Evolutionary conservation across 148 eudicot genomes (phyloP), one percentile per base, ranked within the genome.

Genomic region (Spergularia bocconei): DNA sequence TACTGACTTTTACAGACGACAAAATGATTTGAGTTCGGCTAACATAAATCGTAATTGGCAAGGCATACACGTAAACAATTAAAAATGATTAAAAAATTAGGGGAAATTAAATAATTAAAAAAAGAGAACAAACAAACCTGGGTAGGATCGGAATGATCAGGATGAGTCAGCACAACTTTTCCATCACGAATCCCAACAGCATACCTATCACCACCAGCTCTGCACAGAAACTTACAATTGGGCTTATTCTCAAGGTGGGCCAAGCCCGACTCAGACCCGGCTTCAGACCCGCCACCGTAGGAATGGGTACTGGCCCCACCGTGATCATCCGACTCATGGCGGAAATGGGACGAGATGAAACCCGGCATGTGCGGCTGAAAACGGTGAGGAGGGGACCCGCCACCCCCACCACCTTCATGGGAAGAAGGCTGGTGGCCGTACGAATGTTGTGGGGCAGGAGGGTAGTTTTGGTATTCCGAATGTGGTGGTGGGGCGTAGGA

Each of bases 121-220:
- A 25, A 19, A 17, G 29, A 2, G 44, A 14, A 15, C 8, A 7
- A 39, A 29, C 61, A 71, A 72, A 91, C 97, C 77, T 93, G 98
- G 56, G 69, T 76, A 21, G 79, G 92, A 73, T 93, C 98, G 47
- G 79, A 81, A 19, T 87, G 85, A 71, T 93, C 75, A 52, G 93
- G 69, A 21, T 75, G 87, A 16, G 86, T 83, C 61, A 93, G 96
- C 68, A 91, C 75, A 63, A 91, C 89, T 38, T 87, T 82, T 0
- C 88, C 92, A 68, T 91, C 90, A 9, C 89, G 79, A 44, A 93
- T 86, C 21, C 94, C 81, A 59, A 93, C 84, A 33, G 87, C 80
- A 68, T 82, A 87, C 61, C 83, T 79, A 15, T 85, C 75, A 38
- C 85, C 88, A 56, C 88, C 86, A 51, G 90, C 91, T 80, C 87